phyloP scores from a whole-genome alignment of 2,329 filamentous ascomycete genomes.

The Ophiostoma himal-ulmi region DNA sequence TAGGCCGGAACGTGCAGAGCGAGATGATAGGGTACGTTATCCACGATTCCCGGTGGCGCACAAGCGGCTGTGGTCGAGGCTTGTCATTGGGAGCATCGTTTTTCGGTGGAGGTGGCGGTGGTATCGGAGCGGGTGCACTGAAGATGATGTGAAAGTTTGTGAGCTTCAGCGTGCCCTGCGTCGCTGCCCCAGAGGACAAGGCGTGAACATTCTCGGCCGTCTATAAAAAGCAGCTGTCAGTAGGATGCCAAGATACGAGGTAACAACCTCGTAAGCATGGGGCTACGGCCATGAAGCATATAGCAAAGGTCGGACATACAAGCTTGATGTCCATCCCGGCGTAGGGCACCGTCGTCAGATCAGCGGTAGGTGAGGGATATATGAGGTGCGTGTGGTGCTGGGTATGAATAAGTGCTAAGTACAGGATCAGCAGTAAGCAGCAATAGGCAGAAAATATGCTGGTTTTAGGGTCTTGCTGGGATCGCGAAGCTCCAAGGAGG shows the following conservation, averaged over 20 bases:
- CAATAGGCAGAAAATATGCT: neutral
- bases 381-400: neutral
- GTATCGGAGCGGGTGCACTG: slow-evolving; percentile 38
- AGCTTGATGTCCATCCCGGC: slow-evolving; percentile 29
- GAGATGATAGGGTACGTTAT: slow-evolving; percentile 91
- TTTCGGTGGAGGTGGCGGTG: slow-evolving; percentile 24
- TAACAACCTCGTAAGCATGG: neutral
- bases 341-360: slow-evolving; percentile 18
- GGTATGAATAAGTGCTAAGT: neutral
- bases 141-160: slow-evolving; percentile 59
- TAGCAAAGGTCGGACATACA: slow-evolving; percentile 17
- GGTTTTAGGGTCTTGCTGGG: neutral
- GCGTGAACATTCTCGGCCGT: slow-evolving; percentile 55
- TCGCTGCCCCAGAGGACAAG: slow-evolving; percentile 53
- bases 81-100: slow-evolving; percentile 7
- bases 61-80: slow-evolving; percentile 9
- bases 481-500: neutral
- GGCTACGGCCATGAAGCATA: neutral
- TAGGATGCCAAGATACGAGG: neutral
- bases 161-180: slow-evolving; percentile 53
- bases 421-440: neutral
- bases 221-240: slow-evolving; percentile 29
- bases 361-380: slow-evolving; percentile 3
- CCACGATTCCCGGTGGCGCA: slow-evolving; percentile 64
- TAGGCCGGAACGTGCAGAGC: slow-evolving; percentile 70